phyloP scores from a whole-genome alignment of 345 rosid genomes.

The Salix brachista region DNA sequence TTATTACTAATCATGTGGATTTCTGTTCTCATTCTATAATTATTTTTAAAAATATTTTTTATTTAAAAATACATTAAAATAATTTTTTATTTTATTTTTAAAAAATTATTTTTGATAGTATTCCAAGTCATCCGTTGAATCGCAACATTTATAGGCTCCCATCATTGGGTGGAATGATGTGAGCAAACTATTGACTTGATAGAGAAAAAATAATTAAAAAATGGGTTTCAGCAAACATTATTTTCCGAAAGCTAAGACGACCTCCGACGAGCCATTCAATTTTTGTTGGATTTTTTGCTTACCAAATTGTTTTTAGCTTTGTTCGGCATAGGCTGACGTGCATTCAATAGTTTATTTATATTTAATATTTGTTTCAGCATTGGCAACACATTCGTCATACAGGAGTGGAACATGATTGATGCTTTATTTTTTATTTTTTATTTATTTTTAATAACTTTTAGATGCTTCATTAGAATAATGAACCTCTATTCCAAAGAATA shows the following conservation, averaged over 20 bases:
- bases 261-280: not conserved
- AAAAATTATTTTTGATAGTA: too few relatives aligned
- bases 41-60: too few relatives aligned
- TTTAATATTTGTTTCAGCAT: not conserved
- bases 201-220: not conserved
- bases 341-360: not conserved
- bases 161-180: slow-evolving; percentile 16
- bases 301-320: not conserved
- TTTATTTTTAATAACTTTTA: too few relatives aligned
- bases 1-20: too few relatives aligned
- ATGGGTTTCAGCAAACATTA: not conserved
- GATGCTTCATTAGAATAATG: too few relatives aligned
- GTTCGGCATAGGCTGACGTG: not conserved
- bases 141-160: not conserved
- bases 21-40: too few relatives aligned
- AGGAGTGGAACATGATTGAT: too few relatives aligned
- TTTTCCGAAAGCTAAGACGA: not conserved
- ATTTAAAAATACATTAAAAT: too few relatives aligned
- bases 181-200: slow-evolving; percentile 3
- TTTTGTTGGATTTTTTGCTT: not conserved
- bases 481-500: too few relatives aligned
- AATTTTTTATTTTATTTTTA: too few relatives aligned
- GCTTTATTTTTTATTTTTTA: too few relatives aligned
- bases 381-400: too few relatives aligned
- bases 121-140: slow-evolving; percentile 5